Percentiles rank a stretch among this genome's conserved stretches.
Conservation (phyloP, 371 early-diverging fungal species). For the Apophysomyces sp. region DNA sequence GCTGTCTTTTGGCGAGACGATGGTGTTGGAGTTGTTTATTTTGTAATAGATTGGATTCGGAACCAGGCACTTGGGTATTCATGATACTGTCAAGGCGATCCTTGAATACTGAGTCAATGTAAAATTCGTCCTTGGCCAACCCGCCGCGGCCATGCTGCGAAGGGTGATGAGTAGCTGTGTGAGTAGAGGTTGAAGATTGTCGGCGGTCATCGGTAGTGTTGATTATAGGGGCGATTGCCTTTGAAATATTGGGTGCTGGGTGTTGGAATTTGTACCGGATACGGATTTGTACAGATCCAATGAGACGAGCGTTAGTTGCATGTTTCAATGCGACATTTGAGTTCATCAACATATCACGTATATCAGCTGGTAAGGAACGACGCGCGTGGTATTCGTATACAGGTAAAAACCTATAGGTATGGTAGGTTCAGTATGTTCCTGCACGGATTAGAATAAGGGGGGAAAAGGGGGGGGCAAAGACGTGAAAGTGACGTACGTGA, state of each 20-base stretch:
- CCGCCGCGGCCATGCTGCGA: slow-evolving; percentile 36
- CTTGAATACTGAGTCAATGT: slow-evolving; percentile 23
- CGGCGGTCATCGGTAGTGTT: neutral
- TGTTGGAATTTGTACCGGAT: slow-evolving; percentile 34
- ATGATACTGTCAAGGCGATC: slow-evolving; percentile 24
- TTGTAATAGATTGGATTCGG: slow-evolving; percentile 8
- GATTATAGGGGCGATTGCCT: neutral
- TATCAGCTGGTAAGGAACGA: slow-evolving; percentile 38
- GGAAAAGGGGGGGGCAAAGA: too few species aligned
- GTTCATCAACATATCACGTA: slow-evolving; percentile 35
- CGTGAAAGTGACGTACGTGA: slow-evolving; percentile 43
- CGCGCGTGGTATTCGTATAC: slow-evolving; percentile 47
- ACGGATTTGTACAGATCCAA: slow-evolving; percentile 40
- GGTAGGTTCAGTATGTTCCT: neutral
- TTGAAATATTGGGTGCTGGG: neutral
- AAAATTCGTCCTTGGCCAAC: slow-evolving; percentile 24
- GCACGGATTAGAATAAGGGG: neutral
- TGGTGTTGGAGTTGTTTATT: neutral
- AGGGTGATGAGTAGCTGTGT: neutral
- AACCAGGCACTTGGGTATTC: slow-evolving; percentile 27
- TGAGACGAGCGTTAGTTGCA: slow-evolving; percentile 17
- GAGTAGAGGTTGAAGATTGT: neutral
- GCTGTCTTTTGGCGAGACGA: neutral
- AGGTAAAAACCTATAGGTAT: slow-evolving; percentile 34
- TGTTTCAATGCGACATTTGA: slow-evolving; percentile 27